These are phyloP conservation scores for Stemphylium beticola DNA, from an alignment of 2,329 filamentous ascomycete genomes.

Conservation along the genomic window DNA sequence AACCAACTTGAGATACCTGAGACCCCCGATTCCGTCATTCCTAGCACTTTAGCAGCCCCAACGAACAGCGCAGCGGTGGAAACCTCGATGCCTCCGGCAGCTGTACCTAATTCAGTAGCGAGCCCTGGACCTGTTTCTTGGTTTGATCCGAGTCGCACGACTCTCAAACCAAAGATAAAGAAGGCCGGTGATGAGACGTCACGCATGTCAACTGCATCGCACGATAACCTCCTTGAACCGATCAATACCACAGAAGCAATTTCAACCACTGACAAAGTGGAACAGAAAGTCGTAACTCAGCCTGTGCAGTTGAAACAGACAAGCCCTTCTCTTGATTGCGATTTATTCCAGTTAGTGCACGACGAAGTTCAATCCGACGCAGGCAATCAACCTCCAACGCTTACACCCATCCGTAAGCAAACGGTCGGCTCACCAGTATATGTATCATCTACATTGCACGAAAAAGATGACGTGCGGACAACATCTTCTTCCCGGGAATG, in stretches of 20 bases:
- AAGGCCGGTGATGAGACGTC: conserved; percentile 4
- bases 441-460: neutral
- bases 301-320: neutral
- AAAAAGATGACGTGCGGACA: neutral
- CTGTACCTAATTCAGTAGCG: neutral
- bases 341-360: neutral
- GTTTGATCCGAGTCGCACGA: conserved; percentile 6
- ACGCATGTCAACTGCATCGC: neutral
- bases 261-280: neutral
- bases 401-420: neutral
- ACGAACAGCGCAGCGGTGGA: neutral
- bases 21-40: conserved; percentile 13
- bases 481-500: neutral
- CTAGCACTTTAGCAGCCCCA: neutral
- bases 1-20: conserved; percentile 23
- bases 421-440: neutral
- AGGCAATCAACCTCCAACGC: neutral
- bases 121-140: neutral
- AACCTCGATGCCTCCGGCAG: neutral
- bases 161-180: conserved; percentile 1
- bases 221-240: neutral
- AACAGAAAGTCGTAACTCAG: neutral
- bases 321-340: neutral
- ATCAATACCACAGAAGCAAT: neutral
- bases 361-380: neutral